A percentile compares a stretch with the other conserved stretches of the same genome.
Evolutionary conservation across 805 yeast genomes (phyloP).

Genomic region (Candida argentea): DNA sequence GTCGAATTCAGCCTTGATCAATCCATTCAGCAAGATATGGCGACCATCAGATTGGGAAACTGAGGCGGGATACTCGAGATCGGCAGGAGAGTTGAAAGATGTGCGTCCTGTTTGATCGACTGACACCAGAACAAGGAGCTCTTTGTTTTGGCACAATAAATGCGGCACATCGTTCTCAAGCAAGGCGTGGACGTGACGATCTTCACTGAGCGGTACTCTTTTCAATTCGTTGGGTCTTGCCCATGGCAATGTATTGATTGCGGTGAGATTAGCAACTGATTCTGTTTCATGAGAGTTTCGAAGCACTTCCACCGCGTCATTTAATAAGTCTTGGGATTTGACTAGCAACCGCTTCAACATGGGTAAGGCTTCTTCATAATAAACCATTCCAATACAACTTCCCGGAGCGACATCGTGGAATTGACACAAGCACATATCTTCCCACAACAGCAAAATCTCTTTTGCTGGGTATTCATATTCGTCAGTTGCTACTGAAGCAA

Average conservation of each 20-base stretch:
- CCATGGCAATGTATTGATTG: slow-evolving; percentile 62
- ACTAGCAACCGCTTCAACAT: slow-evolving; percentile 52
- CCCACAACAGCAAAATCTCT: slow-evolving; percentile 71
- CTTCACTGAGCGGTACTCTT: slow-evolving; percentile 15
- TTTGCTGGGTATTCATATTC: slow-evolving; percentile 63
- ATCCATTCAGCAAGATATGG: slow-evolving; percentile 50
- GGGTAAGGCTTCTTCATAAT: slow-evolving; percentile 70
- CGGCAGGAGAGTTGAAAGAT: slow-evolving; percentile 8
- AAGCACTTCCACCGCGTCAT: slow-evolving; percentile 30
- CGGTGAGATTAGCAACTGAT: slow-evolving; percentile 7
- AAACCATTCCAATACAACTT: slow-evolving; percentile 88
- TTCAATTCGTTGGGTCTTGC: slow-evolving; percentile 38
- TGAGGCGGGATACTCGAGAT: slow-evolving; percentile 36
- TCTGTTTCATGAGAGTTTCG: not conserved
- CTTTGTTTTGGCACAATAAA: slow-evolving; percentile 2
- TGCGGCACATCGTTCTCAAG: slow-evolving; percentile 7
- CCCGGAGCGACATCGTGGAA: slow-evolving; percentile 99
- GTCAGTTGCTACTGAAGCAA: slow-evolving; percentile 47
- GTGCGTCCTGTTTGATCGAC: slow-evolving; percentile 9
- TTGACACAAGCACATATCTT: slow-evolving; percentile 79
- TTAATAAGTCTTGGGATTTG: slow-evolving; percentile 42
- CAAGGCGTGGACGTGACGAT: slow-evolving; percentile 1
- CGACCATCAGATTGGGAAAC: slow-evolving; percentile 30
- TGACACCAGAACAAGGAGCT: slow-evolving; percentile 13
- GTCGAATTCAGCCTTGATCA: slow-evolving; percentile 44